Percentiles rank a stretch among this genome's conserved stretches.
phyloP scores from a whole-genome alignment of 441 rosid genomes.

The Corymbia citriodora region DNA sequence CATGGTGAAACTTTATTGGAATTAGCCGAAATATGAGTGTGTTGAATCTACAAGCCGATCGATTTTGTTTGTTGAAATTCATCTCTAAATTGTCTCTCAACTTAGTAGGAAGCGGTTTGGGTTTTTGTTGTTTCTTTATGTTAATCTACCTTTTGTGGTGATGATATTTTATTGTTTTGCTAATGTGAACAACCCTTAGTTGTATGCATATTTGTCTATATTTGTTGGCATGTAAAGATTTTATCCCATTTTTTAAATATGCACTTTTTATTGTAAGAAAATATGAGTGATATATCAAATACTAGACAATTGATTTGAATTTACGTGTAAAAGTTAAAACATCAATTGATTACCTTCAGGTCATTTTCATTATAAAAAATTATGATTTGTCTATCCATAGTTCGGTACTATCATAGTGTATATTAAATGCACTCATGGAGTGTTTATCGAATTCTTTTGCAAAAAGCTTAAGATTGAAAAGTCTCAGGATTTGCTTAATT shows the following conservation, averaged over 20 bases:
- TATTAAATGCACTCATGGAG: too few species aligned
- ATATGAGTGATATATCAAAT: not conserved
- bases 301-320: not conserved
- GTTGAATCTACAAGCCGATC: not conserved
- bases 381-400: too few species aligned
- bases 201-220: rapidly evolving
- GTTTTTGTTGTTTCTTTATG: not conserved
- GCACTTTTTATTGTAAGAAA: too few species aligned
- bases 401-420: too few species aligned
- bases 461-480: too few species aligned
- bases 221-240: not conserved
- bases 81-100: not conserved
- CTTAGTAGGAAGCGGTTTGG: not conserved
- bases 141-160: not conserved
- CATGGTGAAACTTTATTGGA: too few species aligned
- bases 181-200: not conserved
- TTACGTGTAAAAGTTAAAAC: too few species aligned
- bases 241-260: not conserved
- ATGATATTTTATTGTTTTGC: not conserved
- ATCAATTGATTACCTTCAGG: too few species aligned
- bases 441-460: too few species aligned
- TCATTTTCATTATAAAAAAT: too few species aligned
- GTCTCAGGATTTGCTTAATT: too few species aligned
- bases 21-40: too few species aligned
- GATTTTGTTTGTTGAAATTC: not conserved